These are phyloP conservation scores for Penicillium ucsense DNA, from an alignment of 495 filamentous ascomycete species.

Conservation along the genomic window DNA sequence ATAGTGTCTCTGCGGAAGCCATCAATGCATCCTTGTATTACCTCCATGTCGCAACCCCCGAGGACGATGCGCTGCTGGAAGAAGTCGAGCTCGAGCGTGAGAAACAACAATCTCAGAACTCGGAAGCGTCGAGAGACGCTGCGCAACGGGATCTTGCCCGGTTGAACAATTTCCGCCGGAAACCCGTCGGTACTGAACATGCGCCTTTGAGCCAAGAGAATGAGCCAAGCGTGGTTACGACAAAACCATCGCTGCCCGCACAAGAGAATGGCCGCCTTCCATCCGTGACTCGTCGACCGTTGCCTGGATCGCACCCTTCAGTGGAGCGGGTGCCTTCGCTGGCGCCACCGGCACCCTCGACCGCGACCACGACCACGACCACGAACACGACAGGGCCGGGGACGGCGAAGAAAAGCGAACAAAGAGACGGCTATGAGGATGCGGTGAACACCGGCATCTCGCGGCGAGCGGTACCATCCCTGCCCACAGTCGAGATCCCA, in stretches of 20 bases:
- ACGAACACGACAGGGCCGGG: too few species aligned
- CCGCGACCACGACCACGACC: too few species aligned
- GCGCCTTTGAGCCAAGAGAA: not conserved
- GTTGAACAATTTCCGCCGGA: constrained; percentile 34
- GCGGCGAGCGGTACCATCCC: constrained; percentile 21
- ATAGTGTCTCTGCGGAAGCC: constrained; percentile 75
- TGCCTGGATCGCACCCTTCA: constrained; percentile 10
- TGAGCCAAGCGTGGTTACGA: not conserved
- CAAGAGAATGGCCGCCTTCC: constrained; percentile 9
- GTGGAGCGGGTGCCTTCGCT: constrained; percentile 17
- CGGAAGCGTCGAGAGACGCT: constrained; percentile 2
- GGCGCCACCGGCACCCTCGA: constrained; percentile 5
- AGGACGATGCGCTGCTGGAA: constrained; percentile 45
- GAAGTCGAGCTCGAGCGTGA: constrained; percentile 32
- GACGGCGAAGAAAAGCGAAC: not conserved
- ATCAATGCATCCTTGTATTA: constrained; percentile 86
- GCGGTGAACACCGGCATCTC: constrained; percentile 2
- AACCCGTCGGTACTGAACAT: constrained; percentile 24
- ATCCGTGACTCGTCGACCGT: constrained; percentile 11
- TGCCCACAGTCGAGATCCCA: constrained; percentile 20
- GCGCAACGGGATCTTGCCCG: constrained; percentile 22
- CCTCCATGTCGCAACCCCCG: constrained; percentile 63
- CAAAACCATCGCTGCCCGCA: constrained; percentile 2
- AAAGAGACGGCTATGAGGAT: not conserved
- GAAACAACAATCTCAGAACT: constrained; percentile 31